These are phyloP conservation scores for Neurospora hispaniola DNA, from an alignment of 495 filamentous ascomycete genomes.

Conservation along the genomic window DNA sequence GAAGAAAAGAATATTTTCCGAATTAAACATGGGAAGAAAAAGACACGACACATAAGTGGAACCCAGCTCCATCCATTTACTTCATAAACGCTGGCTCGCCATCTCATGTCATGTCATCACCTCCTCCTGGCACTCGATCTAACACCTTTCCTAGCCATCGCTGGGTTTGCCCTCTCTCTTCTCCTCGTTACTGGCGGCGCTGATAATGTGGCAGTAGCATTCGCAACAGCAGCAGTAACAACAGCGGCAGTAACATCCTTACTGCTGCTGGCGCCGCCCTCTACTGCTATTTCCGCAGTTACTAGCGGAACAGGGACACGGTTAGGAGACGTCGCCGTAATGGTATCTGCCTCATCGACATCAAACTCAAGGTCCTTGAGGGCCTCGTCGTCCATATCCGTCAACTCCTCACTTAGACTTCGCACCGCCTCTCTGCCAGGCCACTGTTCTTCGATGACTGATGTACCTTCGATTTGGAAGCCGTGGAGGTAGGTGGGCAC, in stretches of 20 bases:
- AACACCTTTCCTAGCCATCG: constrained; percentile 20
- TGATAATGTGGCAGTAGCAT: background rate
- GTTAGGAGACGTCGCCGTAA: constrained; percentile 28
- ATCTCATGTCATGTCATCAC: constrained; percentile 6
- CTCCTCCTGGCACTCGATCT: constrained; percentile 12
- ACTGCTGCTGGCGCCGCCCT: background rate
- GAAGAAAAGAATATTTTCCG: background rate
- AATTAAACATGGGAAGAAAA: background rate
- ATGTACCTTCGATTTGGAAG: constrained; percentile 71
- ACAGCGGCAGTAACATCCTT: background rate
- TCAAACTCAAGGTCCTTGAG: constrained; percentile 49
- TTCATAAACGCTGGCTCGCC: background rate
- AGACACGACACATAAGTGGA: background rate
- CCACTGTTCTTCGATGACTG: constrained; percentile 44
- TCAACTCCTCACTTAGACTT: constrained; percentile 75
- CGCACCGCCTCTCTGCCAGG: constrained; percentile 64
- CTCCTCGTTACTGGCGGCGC: constrained; percentile 15
- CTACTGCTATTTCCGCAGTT: constrained; percentile 7
- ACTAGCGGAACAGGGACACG: constrained; percentile 5
- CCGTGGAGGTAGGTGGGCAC: constrained; percentile 81
- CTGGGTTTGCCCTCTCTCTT: constrained; percentile 15
- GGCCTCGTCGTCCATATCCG: constrained; percentile 80
- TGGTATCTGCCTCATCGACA: constrained; percentile 29
- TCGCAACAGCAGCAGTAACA: background rate
- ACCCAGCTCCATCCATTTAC: background rate